phyloP scores from a whole-genome alignment of 208 protist species.

The Wallacemonas sp. region DNA sequence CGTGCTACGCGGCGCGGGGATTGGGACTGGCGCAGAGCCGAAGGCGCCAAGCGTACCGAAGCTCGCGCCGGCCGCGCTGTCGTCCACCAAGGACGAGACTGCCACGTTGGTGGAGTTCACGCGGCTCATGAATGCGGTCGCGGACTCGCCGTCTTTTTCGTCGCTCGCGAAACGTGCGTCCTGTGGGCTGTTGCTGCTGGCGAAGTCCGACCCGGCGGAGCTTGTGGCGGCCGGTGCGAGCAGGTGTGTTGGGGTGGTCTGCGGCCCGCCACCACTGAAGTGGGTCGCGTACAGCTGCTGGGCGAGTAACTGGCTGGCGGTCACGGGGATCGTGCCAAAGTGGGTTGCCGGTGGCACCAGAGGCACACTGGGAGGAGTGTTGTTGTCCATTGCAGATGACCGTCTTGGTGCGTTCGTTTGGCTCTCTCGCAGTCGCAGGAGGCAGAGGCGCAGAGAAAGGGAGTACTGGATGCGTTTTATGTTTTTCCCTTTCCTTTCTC shows the following conservation, averaged over 20 bases:
- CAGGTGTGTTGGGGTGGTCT: too few relatives aligned
- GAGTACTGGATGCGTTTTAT: not conserved
- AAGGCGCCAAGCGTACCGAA: not conserved
- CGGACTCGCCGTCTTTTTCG: too few relatives aligned
- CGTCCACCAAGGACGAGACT: too few relatives aligned
- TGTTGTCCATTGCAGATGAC: too few relatives aligned
- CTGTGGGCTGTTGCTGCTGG: too few relatives aligned
- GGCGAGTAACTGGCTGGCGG: constrained; percentile 12
- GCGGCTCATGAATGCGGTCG: too few relatives aligned
- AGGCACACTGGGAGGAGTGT: not conserved
- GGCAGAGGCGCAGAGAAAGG: not conserved
- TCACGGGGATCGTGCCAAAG: constrained; percentile 5
- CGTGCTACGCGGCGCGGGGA: not conserved
- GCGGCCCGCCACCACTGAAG: not conserved
- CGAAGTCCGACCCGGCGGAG: too few relatives aligned
- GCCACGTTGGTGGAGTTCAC: too few relatives aligned
- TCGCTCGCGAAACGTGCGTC: too few relatives aligned
- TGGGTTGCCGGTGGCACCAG: not conserved
- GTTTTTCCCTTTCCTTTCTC: not conserved
- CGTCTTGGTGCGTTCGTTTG: too few relatives aligned
- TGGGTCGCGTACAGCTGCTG: constrained; percentile 14
- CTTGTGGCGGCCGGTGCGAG: too few relatives aligned
- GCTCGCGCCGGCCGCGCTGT: not conserved
- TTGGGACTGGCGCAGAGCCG: not conserved
- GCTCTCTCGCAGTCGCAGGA: not conserved